phyloP scores from a whole-genome alignment of 805 yeast genomes.

The Hanseniaspora taiwanica region DNA sequence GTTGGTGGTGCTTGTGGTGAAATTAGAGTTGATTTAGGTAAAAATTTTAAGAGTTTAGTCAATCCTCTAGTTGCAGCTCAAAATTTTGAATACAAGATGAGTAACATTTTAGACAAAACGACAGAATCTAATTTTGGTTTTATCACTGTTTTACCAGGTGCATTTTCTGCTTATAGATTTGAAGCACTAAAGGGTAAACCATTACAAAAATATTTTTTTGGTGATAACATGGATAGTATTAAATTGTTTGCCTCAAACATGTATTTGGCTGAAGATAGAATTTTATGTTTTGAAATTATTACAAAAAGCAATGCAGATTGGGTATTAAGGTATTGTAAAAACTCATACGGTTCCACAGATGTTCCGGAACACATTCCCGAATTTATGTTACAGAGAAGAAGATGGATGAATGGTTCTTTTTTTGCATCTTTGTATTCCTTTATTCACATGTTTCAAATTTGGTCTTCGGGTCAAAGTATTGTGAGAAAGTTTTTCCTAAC shows the following conservation, averaged over 20 bases:
- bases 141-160: slow-evolving; percentile 91
- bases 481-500: slow-evolving; percentile 57
- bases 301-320: slow-evolving; percentile 66
- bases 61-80: slow-evolving; percentile 95
- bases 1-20: slow-evolving; percentile 99
- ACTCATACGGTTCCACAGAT: slow-evolving; percentile 88
- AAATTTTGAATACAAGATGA: slow-evolving; percentile 91
- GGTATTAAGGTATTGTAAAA: slow-evolving; percentile 72
- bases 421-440: slow-evolving; percentile 87
- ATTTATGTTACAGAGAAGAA: slow-evolving; percentile 78
- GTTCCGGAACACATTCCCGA: slow-evolving; percentile 84
- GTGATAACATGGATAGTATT: slow-evolving; percentile 62
- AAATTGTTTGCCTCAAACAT: slow-evolving; percentile 90
- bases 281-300: slow-evolving; percentile 88
- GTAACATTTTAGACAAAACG: slow-evolving; percentile 90
- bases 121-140: slow-evolving; percentile 92
- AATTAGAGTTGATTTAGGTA: slow-evolving; percentile 75
- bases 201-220: slow-evolving; percentile 78
- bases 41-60: slow-evolving; percentile 35
- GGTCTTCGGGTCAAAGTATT: slow-evolving; percentile 65
- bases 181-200: slow-evolving; percentile 78
- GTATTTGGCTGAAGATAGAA: slow-evolving; percentile 96
- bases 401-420: slow-evolving; percentile 96
- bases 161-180: slow-evolving; percentile 87
- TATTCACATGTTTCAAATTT: slow-evolving; percentile 60